phyloP scores from a whole-genome alignment of 768 basidiomycete species.

The Panaeolus cyanescens region DNA sequence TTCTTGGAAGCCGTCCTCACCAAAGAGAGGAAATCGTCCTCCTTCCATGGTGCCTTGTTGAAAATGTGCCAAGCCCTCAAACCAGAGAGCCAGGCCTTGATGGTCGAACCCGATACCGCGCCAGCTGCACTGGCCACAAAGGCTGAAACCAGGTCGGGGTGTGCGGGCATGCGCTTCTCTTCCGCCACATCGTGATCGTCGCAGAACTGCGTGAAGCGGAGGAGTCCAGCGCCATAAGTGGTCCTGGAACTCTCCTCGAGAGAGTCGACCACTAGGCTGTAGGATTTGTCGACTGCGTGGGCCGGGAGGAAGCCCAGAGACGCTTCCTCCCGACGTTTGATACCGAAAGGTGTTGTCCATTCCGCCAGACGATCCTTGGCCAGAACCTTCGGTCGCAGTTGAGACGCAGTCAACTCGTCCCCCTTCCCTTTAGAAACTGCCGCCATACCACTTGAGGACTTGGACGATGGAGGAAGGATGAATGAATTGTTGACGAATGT shows the following conservation, averaged over 20 bases:
- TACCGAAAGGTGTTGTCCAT: conserved; percentile 20
- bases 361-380: conserved; percentile 12
- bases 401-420: not conserved
- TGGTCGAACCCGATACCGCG: conserved; percentile 3
- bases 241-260: conserved; percentile 16
- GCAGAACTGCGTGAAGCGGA: conserved; percentile 36
- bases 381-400: conserved; percentile 15
- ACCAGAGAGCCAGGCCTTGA: conserved; percentile 27
- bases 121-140: conserved; percentile 20
- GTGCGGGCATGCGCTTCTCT: conserved; percentile 26
- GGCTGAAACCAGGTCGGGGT: conserved; percentile 20
- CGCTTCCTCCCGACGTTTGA: not conserved
- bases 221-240: conserved; percentile 33
- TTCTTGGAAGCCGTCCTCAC: no score
- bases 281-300: not conserved
- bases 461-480: no score
- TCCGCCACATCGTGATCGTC: conserved; percentile 33
- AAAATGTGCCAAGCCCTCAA: conserved; percentile 31
- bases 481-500: no score
- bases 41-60: conserved; percentile 32
- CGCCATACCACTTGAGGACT: no score
- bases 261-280: conserved; percentile 1
- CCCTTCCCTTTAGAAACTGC: no score
- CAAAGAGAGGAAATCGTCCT: no score
- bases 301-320: conserved; percentile 5